Percentiles rank a stretch among this genome's conserved stretches.
phyloP scores from a whole-genome alignment of 2,329 filamentous ascomycete genomes.

The Ustulina deusta region DNA sequence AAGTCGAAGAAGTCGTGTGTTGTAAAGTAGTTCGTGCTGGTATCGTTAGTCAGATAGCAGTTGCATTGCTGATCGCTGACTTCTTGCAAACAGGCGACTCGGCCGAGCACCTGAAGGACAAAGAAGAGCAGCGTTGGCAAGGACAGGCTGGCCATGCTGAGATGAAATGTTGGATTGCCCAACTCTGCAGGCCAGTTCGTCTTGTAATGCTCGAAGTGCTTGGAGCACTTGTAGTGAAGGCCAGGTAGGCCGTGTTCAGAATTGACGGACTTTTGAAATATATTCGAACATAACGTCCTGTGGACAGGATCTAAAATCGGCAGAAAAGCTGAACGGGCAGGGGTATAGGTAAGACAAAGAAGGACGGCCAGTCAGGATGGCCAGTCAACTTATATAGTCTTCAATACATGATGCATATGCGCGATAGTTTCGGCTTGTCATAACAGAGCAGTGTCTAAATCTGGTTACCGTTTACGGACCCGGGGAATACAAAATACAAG shows the following conservation, averaged over 20 bases:
- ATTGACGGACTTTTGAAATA: not conserved
- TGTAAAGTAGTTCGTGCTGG: conserved; percentile 57
- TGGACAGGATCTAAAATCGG: conserved; percentile 10
- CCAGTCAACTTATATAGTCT: conserved; percentile 30
- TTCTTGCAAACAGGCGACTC: conserved; percentile 41
- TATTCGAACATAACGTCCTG: not conserved
- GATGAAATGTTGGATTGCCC: conserved; percentile 10
- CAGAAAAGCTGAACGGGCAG: conserved; percentile 15
- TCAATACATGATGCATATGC: conserved; percentile 36
- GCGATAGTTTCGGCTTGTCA: conserved; percentile 28
- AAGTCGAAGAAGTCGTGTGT: conserved; percentile 65
- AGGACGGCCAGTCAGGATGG: conserved; percentile 17
- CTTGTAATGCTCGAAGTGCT: not conserved
- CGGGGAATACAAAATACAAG: conserved; percentile 20
- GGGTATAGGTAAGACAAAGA: conserved; percentile 31
- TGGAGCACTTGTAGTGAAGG: conserved; percentile 7
- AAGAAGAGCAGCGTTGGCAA: conserved; percentile 37
- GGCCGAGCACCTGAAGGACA: conserved; percentile 35
- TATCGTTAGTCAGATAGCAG: conserved; percentile 63
- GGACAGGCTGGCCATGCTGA: conserved; percentile 36
- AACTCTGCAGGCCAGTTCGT: not conserved
- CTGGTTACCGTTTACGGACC: conserved; percentile 19
- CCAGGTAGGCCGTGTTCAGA: not conserved
- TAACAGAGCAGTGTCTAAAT: conserved; percentile 25
- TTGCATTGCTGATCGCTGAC: conserved; percentile 53